Base-by-base conservation (phyloP, 306 rosid species). In the Aeschynomene evenia region DNA sequence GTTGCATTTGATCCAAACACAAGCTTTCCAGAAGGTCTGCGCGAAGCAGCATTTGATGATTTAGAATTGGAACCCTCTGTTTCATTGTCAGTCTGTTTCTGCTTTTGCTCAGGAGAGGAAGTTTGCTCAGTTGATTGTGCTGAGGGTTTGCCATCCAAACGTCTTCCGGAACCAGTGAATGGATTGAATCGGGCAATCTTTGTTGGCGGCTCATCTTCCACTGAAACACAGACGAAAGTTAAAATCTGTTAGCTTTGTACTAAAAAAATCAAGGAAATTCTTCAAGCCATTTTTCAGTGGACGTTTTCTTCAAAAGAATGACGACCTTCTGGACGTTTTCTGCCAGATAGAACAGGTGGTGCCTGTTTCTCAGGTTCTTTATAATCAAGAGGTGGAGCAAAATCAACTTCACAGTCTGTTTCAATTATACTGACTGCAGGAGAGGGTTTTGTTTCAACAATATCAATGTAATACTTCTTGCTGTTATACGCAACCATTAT, bases 401-500 rank as follows among this genome's bases (percentile, higher is more conserved):
- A 84, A 61, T 82, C 88, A 73, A 82, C 85, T 77, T 85, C 79
- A 40, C 83, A 82, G 72, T 80, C 83, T 0, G 89, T 84, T 69
- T 82, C 83, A 55, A 82, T 77, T 20, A 82, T 81, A 77, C 86
- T 76, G 49, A 79, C 64, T 53, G 86, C 91, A 67, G 60, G 34
- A n/a, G 82, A 81, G 65, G 91, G 88, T 76, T 79, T 76, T 36
- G 91, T 71, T 81, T 83, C 86, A 52, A 86, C 80, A 49, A 79
- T 56, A 71, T 81, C 39, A 22, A 84, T 81, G 80, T 79, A 81
- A 60, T 76, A 86, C 83, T 86, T 76, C 71, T 76, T 83, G 22
- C 76, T 76, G 79, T 77, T 84, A 50, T 84, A 83, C 63, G 81
- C 70, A 79, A 81, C 81, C 88, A 81, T 79, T 73, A 81, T 79